phyloP scores from a whole-genome alignment of 352 stramenopile species.

The Phytophthora syringae region DNA sequence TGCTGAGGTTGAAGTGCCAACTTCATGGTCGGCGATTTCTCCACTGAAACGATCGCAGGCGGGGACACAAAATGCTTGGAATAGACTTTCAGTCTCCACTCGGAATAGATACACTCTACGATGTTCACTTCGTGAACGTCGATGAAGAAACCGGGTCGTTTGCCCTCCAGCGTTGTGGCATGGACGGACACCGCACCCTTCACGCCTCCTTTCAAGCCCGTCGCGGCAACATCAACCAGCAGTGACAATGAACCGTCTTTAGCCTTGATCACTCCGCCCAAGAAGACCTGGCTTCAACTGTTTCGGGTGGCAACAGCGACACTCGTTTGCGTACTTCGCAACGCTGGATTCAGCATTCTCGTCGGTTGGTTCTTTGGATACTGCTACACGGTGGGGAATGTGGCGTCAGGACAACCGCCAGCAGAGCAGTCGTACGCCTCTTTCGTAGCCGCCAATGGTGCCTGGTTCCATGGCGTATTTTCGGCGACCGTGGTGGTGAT shows the following conservation, averaged over 20 bases:
- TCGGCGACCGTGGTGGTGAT: constrained; percentile 2
- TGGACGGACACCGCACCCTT: neutral
- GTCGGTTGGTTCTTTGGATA: constrained; percentile 11
- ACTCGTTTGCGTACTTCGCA: constrained; percentile 12
- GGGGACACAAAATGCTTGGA: no score
- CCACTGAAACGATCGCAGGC: no score
- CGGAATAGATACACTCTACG: no score
- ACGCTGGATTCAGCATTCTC: constrained; percentile 3
- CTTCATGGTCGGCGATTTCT: no score
- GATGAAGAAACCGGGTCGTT: neutral
- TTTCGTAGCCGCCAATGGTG: constrained; percentile 2
- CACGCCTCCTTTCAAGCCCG: neutral
- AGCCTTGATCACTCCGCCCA: neutral
- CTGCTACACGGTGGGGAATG: constrained; percentile 8
- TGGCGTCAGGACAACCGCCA: constrained; percentile 6
- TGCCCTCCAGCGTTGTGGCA: neutral
- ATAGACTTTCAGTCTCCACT: no score
- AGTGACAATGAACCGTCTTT: neutral
- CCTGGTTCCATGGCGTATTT: constrained; percentile 15
- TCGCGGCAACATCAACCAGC: neutral
- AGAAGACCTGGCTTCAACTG: neutral
- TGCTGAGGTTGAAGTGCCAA: no score
- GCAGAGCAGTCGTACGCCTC: no score
- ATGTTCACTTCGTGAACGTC: neutral
- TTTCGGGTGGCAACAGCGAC: neutral